Base-by-base conservation (phyloP, 257 asterid genomes). In the Rehmannia glutinosa region DNA sequence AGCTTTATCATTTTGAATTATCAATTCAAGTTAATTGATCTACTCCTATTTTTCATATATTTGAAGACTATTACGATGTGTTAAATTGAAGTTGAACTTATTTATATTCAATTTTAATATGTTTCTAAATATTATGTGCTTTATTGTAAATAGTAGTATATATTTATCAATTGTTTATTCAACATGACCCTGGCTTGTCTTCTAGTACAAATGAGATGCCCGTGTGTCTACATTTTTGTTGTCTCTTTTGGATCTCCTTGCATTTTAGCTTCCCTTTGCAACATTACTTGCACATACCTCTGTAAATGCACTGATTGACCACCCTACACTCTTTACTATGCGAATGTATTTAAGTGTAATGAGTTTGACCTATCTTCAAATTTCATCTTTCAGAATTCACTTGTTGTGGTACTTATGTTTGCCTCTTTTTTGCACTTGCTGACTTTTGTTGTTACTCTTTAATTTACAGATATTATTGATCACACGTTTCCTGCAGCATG, bases 401-500 rank as follows among this genome's bases (percentile, higher is more conserved):
- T 59, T 74, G 71, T 46, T 12, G 8, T 61, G 38, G 67, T 55
- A 65, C 53, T 66, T 54, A 47, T 52, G 30, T 63, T 68, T 56
- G 33, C 32, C 55, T 56, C 7, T 6, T 52, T 47, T 57, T 27
- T 68, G 78, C 36, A 55, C 66, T 66, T 78, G 60, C 76, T 79
- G 39, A 73, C 61, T 52, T 68, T 73, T 73, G 45, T 57, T 51
- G 35, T 33, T 70, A 33, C 70, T 68, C 61, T 35, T 45, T 69
- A 36, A 77, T 77, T 67, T 68, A 70, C 87, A 93, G 99, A 81
- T 88, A 64, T 67, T 94, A 49, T 67, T 91, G 81, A 88, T 94
- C 74, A 88, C 92, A 43, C 96, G 97, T 55, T 94, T 88, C 78
- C 84, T 94, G 82, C 99, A 94, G 90, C 97, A 94, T 74, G 97